Conservation (phyloP, 2,329 filamentous ascomycete species). For the Furcasterigmium furcatum region DNA sequence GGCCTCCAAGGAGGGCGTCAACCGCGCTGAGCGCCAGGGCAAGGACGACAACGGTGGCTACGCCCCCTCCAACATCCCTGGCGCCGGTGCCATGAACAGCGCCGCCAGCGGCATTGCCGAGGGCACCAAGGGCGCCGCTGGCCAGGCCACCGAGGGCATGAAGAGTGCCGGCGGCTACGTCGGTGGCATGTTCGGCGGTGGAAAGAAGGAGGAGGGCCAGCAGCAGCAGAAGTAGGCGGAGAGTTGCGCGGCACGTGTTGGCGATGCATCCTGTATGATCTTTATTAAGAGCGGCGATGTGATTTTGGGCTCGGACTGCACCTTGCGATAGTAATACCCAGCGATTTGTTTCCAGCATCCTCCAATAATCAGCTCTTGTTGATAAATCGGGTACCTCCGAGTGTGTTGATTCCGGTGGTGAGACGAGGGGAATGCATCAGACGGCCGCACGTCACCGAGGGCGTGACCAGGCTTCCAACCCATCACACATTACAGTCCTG, state of each 20-base stretch:
- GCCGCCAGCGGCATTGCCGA: slow-evolving; percentile 22
- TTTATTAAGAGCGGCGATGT: not conserved
- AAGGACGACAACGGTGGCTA: slow-evolving; percentile 59
- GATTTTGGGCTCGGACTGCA: not conserved
- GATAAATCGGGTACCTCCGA: too few species aligned
- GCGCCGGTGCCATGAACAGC: slow-evolving; percentile 20
- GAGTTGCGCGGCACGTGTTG: not conserved
- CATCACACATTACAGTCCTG: too few species aligned
- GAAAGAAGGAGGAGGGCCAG: slow-evolving; percentile 17
- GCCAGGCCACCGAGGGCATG: slow-evolving; percentile 18
- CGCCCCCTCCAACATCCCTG: slow-evolving; percentile 24
- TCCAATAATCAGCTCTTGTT: too few species aligned
- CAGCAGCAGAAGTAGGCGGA: slow-evolving; percentile 8
- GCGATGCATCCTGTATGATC: too few species aligned
- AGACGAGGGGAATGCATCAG: too few species aligned
- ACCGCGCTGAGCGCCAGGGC: slow-evolving; percentile 60
- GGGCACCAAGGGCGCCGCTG: slow-evolving; percentile 25
- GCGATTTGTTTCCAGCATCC: not conserved
- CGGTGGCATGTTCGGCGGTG: slow-evolving; percentile 28
- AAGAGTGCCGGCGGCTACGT: slow-evolving; percentile 25
- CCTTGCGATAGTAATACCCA: not conserved
- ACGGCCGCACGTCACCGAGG: too few species aligned
- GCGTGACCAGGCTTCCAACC: too few species aligned
- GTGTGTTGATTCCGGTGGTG: too few species aligned
- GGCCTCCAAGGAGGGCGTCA: slow-evolving; percentile 61